Conservation (phyloP, 495 filamentous ascomycete species). For the Podospora conica region DNA sequence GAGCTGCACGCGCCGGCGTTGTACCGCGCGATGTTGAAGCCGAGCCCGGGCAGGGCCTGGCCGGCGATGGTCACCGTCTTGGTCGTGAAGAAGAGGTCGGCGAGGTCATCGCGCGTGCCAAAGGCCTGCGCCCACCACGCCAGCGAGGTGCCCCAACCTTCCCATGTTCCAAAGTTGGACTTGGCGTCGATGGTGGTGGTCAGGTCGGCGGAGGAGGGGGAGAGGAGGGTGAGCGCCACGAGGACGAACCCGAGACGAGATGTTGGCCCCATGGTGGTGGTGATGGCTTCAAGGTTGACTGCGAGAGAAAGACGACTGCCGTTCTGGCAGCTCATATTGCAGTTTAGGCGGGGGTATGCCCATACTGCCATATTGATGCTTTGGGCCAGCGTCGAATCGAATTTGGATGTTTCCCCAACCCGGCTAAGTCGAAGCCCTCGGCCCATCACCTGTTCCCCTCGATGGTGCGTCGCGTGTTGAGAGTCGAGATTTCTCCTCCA, state of each 20-base stretch:
- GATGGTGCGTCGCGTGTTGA: background rate
- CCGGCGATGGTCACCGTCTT: slow-evolving; percentile 18
- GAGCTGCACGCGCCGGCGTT: slow-evolving; percentile 33
- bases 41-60: slow-evolving; percentile 28
- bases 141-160: slow-evolving; percentile 37
- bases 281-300: background rate
- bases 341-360: background rate
- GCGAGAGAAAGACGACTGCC: background rate
- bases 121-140: slow-evolving; percentile 38
- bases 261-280: background rate
- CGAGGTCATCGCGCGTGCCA: slow-evolving; percentile 30
- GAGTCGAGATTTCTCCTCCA: background rate
- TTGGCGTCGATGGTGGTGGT: slow-evolving; percentile 28
- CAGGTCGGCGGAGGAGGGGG: slow-evolving; percentile 17
- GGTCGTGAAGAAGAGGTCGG: slow-evolving; percentile 32
- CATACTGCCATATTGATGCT: background rate
- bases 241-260: background rate
- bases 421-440: background rate
- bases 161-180: slow-evolving; percentile 34
- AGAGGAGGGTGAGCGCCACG: background rate
- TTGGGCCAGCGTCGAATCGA: background rate
- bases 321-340: background rate
- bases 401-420: background rate
- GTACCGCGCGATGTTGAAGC: slow-evolving; percentile 37
- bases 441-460: background rate